Conservation (phyloP, 495 filamentous ascomycete genomes). For the Penicillium desertorum region DNA sequence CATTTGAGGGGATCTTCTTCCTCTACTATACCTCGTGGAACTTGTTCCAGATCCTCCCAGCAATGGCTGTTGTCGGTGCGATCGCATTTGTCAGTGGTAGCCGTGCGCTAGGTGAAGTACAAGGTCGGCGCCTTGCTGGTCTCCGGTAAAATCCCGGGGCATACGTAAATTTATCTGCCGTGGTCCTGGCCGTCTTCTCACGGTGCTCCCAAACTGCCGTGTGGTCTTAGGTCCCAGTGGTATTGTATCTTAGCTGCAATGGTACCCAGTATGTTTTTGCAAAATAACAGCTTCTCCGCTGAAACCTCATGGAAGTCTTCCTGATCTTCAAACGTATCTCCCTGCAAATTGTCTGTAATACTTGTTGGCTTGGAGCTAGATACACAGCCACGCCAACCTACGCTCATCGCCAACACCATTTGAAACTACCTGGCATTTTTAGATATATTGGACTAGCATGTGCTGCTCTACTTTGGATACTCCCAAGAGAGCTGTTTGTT, state of each 20-base stretch:
- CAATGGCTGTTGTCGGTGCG: conserved; percentile 61
- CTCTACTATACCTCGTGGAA: conserved; percentile 94
- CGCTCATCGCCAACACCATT: neutral
- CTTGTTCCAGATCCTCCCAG: conserved; percentile 84
- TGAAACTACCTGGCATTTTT: too few relatives aligned
- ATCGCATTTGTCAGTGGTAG: conserved; percentile 85
- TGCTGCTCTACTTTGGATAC: neutral
- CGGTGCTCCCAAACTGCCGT: neutral
- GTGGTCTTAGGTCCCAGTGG: neutral
- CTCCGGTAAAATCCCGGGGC: conserved; percentile 56
- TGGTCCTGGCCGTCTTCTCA: neutral
- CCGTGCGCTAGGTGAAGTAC: conserved; percentile 89
- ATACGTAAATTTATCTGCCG: neutral
- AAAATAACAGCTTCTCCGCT: neutral
- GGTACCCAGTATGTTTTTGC: conserved; percentile 17
- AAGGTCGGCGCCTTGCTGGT: conserved; percentile 77
- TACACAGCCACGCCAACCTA: neutral
- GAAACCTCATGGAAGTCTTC: neutral
- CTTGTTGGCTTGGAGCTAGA: neutral
- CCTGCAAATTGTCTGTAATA: neutral
- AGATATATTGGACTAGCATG: neutral
- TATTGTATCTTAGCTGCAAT: conserved; percentile 28
- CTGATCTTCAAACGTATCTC: neutral
- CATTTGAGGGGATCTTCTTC: conserved; percentile 90
- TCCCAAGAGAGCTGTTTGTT: conserved; percentile 1